Conservation (phyloP, 73 alveolate genomes). For the Halteria grandinella region DNA sequence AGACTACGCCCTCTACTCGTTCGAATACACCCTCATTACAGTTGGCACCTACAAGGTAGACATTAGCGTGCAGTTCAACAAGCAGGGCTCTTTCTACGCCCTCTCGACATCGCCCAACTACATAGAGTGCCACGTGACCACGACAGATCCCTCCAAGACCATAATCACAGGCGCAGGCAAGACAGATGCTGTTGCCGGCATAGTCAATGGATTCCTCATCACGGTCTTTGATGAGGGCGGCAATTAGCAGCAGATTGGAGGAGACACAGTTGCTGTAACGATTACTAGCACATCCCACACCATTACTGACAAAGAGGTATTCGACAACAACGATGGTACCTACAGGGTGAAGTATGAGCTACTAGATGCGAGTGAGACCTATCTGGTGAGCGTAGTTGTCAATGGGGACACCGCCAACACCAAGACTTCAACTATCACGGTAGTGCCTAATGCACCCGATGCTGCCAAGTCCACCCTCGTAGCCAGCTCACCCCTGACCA, state of each 20-base stretch:
- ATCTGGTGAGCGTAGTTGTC: conserved; percentile 50
- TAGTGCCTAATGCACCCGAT: conserved; percentile 33
- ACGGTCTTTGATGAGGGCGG: conserved; percentile 54
- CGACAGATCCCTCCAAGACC: conserved; percentile 65
- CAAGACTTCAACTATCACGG: conserved; percentile 52
- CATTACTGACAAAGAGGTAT: conserved; percentile 37
- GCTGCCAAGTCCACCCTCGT: conserved; percentile 51
- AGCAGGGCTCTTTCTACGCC: conserved; percentile 43
- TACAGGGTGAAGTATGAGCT: conserved; percentile 49
- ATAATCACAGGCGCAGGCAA: conserved; percentile 56
- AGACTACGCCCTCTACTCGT: conserved; percentile 52
- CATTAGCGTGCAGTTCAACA: conserved; percentile 47
- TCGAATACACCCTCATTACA: conserved; percentile 45
- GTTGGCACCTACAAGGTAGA: conserved; percentile 46
- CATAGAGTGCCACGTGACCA: conserved; percentile 34
- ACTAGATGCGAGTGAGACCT: conserved; percentile 19
- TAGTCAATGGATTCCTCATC: conserved; percentile 35
- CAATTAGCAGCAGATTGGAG: conserved; percentile 59
- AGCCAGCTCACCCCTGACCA: conserved; percentile 8
- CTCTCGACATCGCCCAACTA: conserved; percentile 52
- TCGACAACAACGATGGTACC: conserved; percentile 66
- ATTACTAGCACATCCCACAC: not conserved
- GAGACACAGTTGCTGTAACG: conserved; percentile 57
- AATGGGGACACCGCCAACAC: conserved; percentile 62
- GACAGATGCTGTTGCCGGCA: conserved; percentile 66